Percentiles rank a stretch among this genome's conserved stretches.
phyloP scores from a whole-genome alignment of 2,329 filamentous ascomycete genomes.

The Spiromastix sp. region DNA sequence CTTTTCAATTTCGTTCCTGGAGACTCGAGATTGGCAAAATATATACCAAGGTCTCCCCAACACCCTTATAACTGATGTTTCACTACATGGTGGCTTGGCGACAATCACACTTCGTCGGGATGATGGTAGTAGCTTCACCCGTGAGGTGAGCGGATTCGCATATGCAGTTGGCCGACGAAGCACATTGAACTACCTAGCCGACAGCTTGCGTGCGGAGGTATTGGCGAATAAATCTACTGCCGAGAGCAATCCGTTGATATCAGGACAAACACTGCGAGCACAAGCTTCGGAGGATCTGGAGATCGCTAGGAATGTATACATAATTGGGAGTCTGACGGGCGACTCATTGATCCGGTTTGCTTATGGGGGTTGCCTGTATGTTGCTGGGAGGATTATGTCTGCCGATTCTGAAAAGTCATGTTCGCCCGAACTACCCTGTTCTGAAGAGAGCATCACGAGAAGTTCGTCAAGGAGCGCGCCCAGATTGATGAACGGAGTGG shows the following conservation, averaged over 20 bases:
- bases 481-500: background rate
- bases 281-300: constrained; percentile 44
- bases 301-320: constrained; percentile 43
- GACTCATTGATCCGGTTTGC: constrained; percentile 52
- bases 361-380: constrained; percentile 48
- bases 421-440: constrained; percentile 10
- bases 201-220: constrained; percentile 38
- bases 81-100: constrained; percentile 22
- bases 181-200: constrained; percentile 41
- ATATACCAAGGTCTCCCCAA: constrained; percentile 48
- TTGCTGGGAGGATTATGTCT: constrained; percentile 42
- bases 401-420: background rate
- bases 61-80: constrained; percentile 35
- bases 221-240: constrained; percentile 18
- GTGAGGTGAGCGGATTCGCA: constrained; percentile 38
- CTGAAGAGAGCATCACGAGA: constrained; percentile 6
- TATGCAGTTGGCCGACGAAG: constrained; percentile 50
- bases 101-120: constrained; percentile 33
- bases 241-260: constrained; percentile 29
- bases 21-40: constrained; percentile 38
- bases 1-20: constrained; percentile 37
- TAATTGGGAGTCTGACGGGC: constrained; percentile 49
- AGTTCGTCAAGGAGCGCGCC: background rate
- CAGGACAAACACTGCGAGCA: constrained; percentile 43
- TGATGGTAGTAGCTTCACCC: constrained; percentile 35